A percentile compares a stretch with the other conserved stretches of the same genome.
phyloP scores from a whole-genome alignment of 805 yeast genomes.

The Saccharomycopsis sp. region DNA sequence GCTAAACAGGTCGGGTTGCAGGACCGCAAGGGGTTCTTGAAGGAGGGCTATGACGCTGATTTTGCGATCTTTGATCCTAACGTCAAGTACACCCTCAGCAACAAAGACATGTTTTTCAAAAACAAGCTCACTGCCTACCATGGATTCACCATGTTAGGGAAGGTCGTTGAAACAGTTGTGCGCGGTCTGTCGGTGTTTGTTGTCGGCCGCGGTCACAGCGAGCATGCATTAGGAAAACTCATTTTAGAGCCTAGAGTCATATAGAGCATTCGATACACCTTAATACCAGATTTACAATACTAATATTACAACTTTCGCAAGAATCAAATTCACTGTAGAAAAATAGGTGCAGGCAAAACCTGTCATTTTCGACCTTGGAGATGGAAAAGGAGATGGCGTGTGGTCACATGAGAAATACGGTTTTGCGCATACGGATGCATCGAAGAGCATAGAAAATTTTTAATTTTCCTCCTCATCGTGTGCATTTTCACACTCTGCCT shows the following conservation, averaged over 20 bases:
- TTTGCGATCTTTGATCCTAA: conserved; percentile 73
- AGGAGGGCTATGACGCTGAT: conserved; percentile 82
- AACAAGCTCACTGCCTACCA: conserved; percentile 86
- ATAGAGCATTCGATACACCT: no score
- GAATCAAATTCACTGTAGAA: no score
- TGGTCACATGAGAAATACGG: no score
- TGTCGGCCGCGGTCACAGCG: conserved; percentile 43
- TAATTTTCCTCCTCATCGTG: no score
- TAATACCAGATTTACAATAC: no score
- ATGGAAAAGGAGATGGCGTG: no score
- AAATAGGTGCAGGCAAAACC: no score
- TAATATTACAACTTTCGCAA: no score
- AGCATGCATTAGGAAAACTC: conserved; percentile 50
- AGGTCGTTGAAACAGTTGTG: conserved; percentile 71
- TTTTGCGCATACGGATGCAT: no score
- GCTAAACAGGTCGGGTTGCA: conserved; percentile 78
- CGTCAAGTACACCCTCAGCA: conserved; percentile 41
- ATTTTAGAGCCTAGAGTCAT: conserved; percentile 50
- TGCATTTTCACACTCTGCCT: no score
- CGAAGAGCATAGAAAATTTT: no score
- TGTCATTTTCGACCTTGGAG: no score
- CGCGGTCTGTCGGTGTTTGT: conserved; percentile 69
- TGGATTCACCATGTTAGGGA: conserved; percentile 62
- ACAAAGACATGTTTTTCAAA: conserved; percentile 60
- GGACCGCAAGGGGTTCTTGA: conserved; percentile 65